Evolutionary conservation across 768 basidiomycete species (phyloP), one percentile per base, ranked within the genome.

Genomic region (Suillus americanus): DNA sequence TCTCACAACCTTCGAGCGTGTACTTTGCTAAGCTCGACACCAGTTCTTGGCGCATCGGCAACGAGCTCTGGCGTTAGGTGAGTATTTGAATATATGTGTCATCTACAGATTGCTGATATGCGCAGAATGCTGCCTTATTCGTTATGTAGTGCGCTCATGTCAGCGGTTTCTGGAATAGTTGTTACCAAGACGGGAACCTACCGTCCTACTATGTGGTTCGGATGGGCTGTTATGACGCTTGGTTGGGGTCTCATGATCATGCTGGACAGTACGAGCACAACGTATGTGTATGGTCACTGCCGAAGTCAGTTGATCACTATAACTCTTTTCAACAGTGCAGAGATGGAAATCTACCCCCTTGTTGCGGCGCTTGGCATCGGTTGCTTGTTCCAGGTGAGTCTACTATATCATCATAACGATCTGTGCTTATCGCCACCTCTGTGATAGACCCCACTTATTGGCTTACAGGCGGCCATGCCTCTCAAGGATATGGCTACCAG

Each of bases 401-500:
- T 54, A 20, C 16, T 41, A 14, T 20, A n/a, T 14, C 25, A 2
- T 62, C 50, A 5, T 64, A 60, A 35, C 7, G n/a, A 14, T n/a
- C 5, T 9, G 28, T 33, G 25, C 35, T 60, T 23, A 61, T 53
- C 25, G 67, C 16, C 53, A 14, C 13, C 10, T 30, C 4, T 28
- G 54, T 25, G 23, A 25, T 46, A 74, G 73, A 62, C 62, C 6
- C 79, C 79, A 5, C 69, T 80, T 16, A 72, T 80, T 48, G 78
- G 67, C 18, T 37, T 83, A 10, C 82, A 83, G 59, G 77, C 79
- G 14, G 75, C 81, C 18, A 83, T 83, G 81, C 83, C 82, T 25
- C n/a, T 78, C 18, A 74, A 72, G 35, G 80, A 81, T 62, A 82
- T 81, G 78, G 80, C 81, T 14, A 80, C 80, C 0, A 75, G 72